Conservation (phyloP, 306 rosid genomes). For the Castanopsis chinensis region DNA sequence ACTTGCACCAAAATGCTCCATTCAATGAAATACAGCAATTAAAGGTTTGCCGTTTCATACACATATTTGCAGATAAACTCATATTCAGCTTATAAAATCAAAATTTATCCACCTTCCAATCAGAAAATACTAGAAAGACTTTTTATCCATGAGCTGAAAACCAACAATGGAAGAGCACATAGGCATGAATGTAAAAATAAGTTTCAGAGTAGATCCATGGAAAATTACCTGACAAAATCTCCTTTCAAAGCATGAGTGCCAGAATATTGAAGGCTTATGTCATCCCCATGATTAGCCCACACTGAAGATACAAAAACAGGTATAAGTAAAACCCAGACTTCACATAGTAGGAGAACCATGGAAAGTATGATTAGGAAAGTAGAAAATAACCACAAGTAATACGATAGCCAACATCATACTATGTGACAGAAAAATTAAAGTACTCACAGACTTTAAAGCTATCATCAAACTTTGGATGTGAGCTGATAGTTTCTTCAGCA, state of each 20-base stretch:
- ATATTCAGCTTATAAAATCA: not conserved
- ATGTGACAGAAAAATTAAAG: slow-evolving; percentile 15
- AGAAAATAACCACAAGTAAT: slow-evolving; percentile 13
- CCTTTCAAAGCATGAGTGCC: slow-evolving; percentile 98
- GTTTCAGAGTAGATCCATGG: slow-evolving; percentile 18
- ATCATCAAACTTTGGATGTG: slow-evolving; percentile 91
- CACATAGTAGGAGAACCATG: slow-evolving; percentile 17
- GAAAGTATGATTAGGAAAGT: slow-evolving; percentile 8
- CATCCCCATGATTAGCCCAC: slow-evolving; percentile 99
- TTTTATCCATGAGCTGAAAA: not conserved
- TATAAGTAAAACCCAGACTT: slow-evolving; percentile 19
- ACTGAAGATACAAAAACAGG: slow-evolving; percentile 45
- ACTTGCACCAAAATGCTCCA: not conserved
- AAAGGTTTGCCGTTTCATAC: not conserved
- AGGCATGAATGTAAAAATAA: not conserved
- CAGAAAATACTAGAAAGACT: not conserved
- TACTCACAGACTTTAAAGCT: slow-evolving; percentile 75
- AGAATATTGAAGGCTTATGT: slow-evolving; percentile 83
- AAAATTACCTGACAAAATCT: slow-evolving; percentile 83
- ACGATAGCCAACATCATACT: not conserved
- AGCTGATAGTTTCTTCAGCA: slow-evolving; percentile 91
- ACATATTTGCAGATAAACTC: not conserved
- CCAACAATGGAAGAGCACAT: slow-evolving; percentile 1
- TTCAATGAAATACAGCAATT: not conserved
- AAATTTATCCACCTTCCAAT: not conserved